Evolutionary conservation across 345 rosid genomes (phyloP), one percentile per base, ranked within the genome.

Genomic region (Cardamine occulta): DNA sequence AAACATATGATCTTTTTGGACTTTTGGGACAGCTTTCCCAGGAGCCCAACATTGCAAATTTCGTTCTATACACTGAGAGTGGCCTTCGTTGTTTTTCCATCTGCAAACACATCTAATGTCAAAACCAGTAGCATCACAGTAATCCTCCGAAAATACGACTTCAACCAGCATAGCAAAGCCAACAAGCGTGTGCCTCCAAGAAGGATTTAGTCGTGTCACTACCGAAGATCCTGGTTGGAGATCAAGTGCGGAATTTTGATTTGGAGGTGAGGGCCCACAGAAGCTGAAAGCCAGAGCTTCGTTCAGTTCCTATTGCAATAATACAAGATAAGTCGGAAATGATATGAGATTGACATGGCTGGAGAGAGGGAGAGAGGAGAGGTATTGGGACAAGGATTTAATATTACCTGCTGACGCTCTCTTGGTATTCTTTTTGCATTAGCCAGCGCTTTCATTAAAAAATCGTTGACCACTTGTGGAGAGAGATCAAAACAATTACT

Each of bases 401-500:
- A n/a, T n/a, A n/a, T n/a, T n/a, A n/a, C n/a, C 17, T 61, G 42
- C 55, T 0, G 57, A 65, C 2, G 18, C n/a, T 45, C 70, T 48
- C n/a, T 28, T 39, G 12, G 15, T 0, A 17, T 63, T 34, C 2
- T 9, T 23, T 18, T 9, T 5, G 18, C 44, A 65, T 31, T 0
- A 21, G 14, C 18, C 49, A 52, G 34, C 6, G 7, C 17, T 28
- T 31, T 26, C 5, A 0, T 60, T 11, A 63, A n/a, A 15, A 69
- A 18, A 7, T 31, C 0, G 18, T 39, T 10, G 71, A 35, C 42
- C 8, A 4, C 39, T 14, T 76, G 65, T 26, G 39, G 39, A 23
- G 58, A 29, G 8, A 76, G 15, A 7, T 70, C 6, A 40, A 76
- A 8, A 62, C 71, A 76, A 9, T 76, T 76, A 69, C 57, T 63